Conservation (phyloP, 176 grass and related monocot genomes). For the Poa annua region DNA sequence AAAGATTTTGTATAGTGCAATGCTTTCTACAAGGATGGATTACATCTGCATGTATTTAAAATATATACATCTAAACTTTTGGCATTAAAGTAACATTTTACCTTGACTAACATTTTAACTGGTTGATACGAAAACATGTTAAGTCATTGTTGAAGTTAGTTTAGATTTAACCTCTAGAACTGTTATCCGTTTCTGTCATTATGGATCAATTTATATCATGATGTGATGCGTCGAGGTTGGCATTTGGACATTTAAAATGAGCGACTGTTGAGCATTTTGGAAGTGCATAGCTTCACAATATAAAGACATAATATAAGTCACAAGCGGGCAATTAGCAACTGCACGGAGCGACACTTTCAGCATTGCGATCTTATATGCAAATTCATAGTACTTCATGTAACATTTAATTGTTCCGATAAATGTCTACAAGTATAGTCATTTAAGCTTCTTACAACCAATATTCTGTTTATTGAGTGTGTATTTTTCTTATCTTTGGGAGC, state of each 20-base stretch:
- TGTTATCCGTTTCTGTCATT: neutral
- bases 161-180: neutral
- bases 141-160: constrained; percentile 20
- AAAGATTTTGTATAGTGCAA: neutral
- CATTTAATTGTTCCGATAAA: neutral
- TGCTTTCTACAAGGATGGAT: constrained; percentile 13
- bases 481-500: neutral
- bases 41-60: neutral
- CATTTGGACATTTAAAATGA: constrained; percentile 5
- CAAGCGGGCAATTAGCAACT: neutral
- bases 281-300: neutral
- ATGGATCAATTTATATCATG: neutral
- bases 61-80: neutral
- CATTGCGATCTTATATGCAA: neutral
- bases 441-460: neutral
- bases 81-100: constrained; percentile 5
- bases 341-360: neutral
- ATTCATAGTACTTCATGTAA: neutral
- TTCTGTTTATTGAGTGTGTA: neutral
- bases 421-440: neutral
- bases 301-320: neutral
- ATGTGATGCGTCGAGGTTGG: neutral
- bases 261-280: neutral
- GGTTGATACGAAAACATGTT: neutral
- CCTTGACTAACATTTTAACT: neutral